Evolutionary conservation across 2,329 filamentous ascomycete genomes (phyloP), one percentile per base, ranked within the genome.

Genomic region (Endoconidiophora laricicola): DNA sequence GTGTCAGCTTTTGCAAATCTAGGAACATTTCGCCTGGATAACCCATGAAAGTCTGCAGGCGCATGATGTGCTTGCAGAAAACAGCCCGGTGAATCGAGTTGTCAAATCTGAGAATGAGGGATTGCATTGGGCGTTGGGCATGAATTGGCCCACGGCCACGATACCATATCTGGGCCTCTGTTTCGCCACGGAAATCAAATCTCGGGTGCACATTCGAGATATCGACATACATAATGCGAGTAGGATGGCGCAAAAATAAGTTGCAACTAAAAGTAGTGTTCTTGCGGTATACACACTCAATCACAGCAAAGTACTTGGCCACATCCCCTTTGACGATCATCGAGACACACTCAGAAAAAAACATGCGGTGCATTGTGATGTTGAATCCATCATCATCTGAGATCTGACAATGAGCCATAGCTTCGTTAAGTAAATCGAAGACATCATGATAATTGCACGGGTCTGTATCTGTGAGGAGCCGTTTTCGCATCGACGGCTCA

Each of bases 191-290:
- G 16, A 26, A 5, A 18, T 44, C 36, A 9, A 20, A n/a, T 18
- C 20, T 12, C 7, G 40, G 41, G 14, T 33, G 18, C 16, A 46
- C 43, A 22, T 22, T 37, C 29, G 16, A 9, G 10, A 43, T 26
- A 37, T 53, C 43, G 18, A 53, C 41, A 10, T 53, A 44, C n/a
- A 53, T 53, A 26, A 53, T 49, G 4, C 44, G 46, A 22, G 29
- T 44, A 3, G 41, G 6, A 20, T 53, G 51, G 2, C 51, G 51
- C 7, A 49, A 12, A 20, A 49, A 53, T 3, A 53, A 23, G n/a
- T 39, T 53, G 26, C 36, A 18, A 14, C 39, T 33, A 3, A 39
- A 9, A 3, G 36, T 9, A 14, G 46, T 46, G 33, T 46, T 49
- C 23, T 37, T 24, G 16, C 51, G 46, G 29, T 49, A 14, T 6